These are phyloP conservation scores for Suillus clintonianus DNA, from an alignment of 768 basidiomycete species.

Conservation along the genomic window DNA sequence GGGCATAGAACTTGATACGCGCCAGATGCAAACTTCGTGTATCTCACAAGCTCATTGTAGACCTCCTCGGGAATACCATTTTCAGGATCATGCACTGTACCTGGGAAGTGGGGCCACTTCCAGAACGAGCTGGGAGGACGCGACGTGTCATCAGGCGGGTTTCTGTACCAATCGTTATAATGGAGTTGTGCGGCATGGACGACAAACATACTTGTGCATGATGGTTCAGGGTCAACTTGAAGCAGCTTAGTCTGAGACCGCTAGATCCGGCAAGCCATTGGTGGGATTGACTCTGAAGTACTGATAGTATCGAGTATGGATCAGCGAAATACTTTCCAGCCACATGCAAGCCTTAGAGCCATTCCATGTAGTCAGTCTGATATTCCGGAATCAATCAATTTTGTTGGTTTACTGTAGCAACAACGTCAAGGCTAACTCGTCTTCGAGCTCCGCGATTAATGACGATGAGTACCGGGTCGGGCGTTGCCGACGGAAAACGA, in stretches of 20 bases:
- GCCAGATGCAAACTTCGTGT: conserved; percentile 53
- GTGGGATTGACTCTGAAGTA: background rate
- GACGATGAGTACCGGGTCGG: too few relatives aligned
- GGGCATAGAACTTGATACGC: conserved; percentile 49
- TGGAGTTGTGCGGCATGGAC: background rate
- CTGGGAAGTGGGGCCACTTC: conserved; percentile 28
- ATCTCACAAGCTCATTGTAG: conserved; percentile 46
- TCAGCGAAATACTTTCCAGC: background rate
- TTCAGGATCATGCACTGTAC: conserved; percentile 16
- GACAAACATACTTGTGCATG: conserved; percentile 1
- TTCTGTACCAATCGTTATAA: background rate
- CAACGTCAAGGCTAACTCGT: background rate
- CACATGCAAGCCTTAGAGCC: background rate
- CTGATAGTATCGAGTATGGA: background rate
- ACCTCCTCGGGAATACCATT: conserved; percentile 35
- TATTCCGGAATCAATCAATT: background rate
- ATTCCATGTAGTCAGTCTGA: background rate
- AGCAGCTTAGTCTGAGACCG: background rate
- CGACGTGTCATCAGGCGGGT: background rate
- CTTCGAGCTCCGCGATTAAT: background rate
- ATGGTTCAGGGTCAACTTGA: conserved; percentile 1
- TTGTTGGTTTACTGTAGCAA: background rate
- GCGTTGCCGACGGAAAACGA: too few relatives aligned
- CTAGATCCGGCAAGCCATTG: background rate
- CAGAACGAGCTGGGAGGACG: background rate